These are phyloP conservation scores for Globisporangium nagaii DNA, from an alignment of 352 stramenopile genomes.

Conservation along the genomic window DNA sequence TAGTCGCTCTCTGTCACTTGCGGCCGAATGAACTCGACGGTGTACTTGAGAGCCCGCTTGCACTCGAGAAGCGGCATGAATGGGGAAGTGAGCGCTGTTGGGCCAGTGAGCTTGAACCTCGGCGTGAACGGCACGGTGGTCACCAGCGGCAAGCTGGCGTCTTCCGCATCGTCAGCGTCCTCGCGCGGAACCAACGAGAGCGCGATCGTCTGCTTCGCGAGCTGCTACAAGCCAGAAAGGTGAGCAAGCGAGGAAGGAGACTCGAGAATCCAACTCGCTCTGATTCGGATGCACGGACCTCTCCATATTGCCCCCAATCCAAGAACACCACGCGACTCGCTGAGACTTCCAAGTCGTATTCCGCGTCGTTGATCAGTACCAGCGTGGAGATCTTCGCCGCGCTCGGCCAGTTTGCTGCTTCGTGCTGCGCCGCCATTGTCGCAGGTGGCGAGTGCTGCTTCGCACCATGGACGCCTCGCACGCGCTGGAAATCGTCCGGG, in stretches of 20 bases:
- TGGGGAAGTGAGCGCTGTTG: neutral
- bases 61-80: conserved; percentile 24
- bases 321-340: conserved; percentile 12
- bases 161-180: neutral
- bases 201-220: neutral
- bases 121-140: conserved; percentile 41
- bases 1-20: conserved; percentile 35
- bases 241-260: neutral
- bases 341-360: conserved; percentile 24
- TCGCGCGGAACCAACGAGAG: conserved; percentile 7
- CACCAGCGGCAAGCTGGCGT: conserved; percentile 28
- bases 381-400: conserved; percentile 19
- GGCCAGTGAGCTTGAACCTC: conserved; percentile 30
- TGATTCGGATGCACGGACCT: conserved; percentile 11
- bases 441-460: neutral
- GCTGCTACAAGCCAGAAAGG: neutral
- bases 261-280: neutral
- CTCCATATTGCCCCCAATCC: conserved; percentile 11
- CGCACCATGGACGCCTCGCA: neutral
- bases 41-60: conserved; percentile 15
- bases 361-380: conserved; percentile 21
- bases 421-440: conserved; percentile 1
- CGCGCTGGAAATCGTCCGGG: neutral
- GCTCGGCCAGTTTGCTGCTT: neutral
- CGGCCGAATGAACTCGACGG: conserved; percentile 36